Conservation (phyloP, 2,329 filamentous ascomycete species). For the Apiospora malaysiana region DNA sequence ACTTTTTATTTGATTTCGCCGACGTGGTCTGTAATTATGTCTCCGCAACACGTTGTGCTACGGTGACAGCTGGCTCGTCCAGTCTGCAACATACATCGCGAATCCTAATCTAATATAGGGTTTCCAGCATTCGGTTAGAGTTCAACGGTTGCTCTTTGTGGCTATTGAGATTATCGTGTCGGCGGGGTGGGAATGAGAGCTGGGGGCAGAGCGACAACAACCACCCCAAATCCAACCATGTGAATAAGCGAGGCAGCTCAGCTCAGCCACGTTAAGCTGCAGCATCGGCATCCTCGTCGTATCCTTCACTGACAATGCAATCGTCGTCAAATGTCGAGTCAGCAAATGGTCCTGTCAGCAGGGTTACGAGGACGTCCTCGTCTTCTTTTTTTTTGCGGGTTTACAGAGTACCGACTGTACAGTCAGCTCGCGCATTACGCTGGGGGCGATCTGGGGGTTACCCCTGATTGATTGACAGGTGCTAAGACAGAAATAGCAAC, state of each 20-base stretch:
- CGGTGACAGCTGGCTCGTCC: neutral
- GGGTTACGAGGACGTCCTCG: neutral
- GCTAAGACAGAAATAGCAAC: slow-evolving; percentile 12
- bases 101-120: neutral
- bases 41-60: neutral
- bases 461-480: slow-evolving; percentile 14
- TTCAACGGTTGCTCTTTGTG: neutral
- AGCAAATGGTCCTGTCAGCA: neutral
- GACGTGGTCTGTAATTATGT: slow-evolving; percentile 1
- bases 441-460: neutral
- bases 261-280: neutral
- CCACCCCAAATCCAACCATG: neutral
- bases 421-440: neutral
- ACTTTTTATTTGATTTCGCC: slow-evolving; percentile 8
- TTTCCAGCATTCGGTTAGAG: neutral
- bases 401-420: neutral
- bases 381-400: neutral
- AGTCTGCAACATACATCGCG: neutral
- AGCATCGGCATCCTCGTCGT: slow-evolving; percentile 5
- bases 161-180: slow-evolving; percentile 10
- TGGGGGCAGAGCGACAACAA: neutral
- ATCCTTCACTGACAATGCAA: neutral
- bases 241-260: neutral
- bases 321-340: neutral
- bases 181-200: neutral